Percentiles rank a stretch among this genome's conserved stretches.
Conservation (phyloP, 345 rosid species). For the Turnera subulata region DNA sequence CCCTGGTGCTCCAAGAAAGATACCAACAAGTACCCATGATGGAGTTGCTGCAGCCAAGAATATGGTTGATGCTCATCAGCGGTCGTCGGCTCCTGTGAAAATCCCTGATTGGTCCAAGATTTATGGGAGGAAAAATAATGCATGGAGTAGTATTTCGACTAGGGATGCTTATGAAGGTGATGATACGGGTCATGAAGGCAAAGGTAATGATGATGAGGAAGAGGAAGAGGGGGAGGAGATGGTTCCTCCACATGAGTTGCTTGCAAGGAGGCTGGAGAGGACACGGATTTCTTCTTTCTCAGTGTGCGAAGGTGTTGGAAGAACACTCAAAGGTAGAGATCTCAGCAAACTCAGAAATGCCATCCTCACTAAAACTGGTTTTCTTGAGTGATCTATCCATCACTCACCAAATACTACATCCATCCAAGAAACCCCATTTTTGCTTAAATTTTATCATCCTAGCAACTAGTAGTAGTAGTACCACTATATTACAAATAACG, state of each 20-base stretch:
- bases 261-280: slow-evolving; percentile 76
- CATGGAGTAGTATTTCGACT: slow-evolving; percentile 19
- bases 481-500: no score
- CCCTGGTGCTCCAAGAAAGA: slow-evolving; percentile 32
- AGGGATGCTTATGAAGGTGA: slow-evolving; percentile 7
- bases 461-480: no score
- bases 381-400: slow-evolving; percentile 59
- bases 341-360: slow-evolving; percentile 91
- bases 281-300: slow-evolving; percentile 84
- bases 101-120: slow-evolving; percentile 95
- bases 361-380: slow-evolving; percentile 81
- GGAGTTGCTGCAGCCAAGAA: slow-evolving; percentile 19
- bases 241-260: slow-evolving; percentile 97
- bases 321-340: slow-evolving; percentile 97
- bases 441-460: no score
- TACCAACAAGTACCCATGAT: slow-evolving; percentile 23
- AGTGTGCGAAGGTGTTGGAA: slow-evolving; percentile 85
- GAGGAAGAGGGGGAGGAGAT: slow-evolving; percentile 24
- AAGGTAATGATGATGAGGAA: slow-evolving; percentile 1
- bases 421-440: no score
- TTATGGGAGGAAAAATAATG: slow-evolving; percentile 45
- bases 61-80: slow-evolving; percentile 34
- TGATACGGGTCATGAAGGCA: neutral
- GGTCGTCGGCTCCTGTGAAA: slow-evolving; percentile 74
- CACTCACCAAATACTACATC: no score